Evolutionary conservation across 805 yeast species (phyloP), one percentile per base, ranked within the genome.

Genomic region (Metschnikowia orientalis): DNA sequence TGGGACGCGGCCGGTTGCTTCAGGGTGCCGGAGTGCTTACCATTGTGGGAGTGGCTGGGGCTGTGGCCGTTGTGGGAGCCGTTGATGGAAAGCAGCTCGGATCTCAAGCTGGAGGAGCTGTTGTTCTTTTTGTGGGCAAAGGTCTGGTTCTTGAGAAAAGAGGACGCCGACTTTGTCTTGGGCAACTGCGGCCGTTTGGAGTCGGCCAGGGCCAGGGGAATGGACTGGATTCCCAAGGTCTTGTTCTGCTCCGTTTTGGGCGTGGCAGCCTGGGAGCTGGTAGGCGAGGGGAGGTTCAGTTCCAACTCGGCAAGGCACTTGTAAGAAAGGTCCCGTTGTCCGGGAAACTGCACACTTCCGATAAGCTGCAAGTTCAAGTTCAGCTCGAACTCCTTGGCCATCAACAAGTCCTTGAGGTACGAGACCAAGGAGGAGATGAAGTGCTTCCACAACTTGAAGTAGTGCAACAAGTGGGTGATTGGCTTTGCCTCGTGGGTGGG

Each of bases 351-450:
- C 20, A 64, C 54, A 19, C 66, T 55, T 31, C 50, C 57, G 23
- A 66, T 51, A 27, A 66, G 43, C 45, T 66, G 72, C 33, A 49
- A 52, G 31, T 57, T 57, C 34, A 66, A 45, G 43, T 63, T 53
- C 46, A 53, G 50, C 30, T 53, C 57, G 26, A 52, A 53, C 42
- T 66, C 75, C 50, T 72, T 73, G 35, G 73, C 71, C 32, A 73
- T 53, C 22, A 70, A 54, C 37, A 71, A 56, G 45, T 75, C 71
- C 37, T 56, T 61, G 27, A 61, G 51, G 40, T 66, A 66, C 31
- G 55, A 50, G 6, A 61, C 51, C 32, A 66, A 45, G 7, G 67
- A 53, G 38, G 56, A 55, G 38, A 66, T 61, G 33, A 64, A 59
- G 32, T 52, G 53, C 45, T 63, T 64, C 64, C 69, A 66, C 32